phyloP scores from a whole-genome alignment of 2,329 filamentous ascomycete species.

The Colletotrichum liaoningense region DNA sequence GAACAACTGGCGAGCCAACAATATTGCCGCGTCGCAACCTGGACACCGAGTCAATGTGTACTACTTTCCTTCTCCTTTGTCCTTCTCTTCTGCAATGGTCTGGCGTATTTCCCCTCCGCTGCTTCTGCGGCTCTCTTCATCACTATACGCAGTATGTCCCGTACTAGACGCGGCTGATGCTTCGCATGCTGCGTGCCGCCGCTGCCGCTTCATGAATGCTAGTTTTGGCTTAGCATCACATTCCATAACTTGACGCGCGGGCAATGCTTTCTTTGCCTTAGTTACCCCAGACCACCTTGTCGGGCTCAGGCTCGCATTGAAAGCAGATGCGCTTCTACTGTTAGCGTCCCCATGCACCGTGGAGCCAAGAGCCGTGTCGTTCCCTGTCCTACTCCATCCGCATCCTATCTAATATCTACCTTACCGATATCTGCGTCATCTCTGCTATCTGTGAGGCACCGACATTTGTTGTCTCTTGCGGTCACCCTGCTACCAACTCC shows the following conservation, averaged over 20 bases:
- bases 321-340: conserved; percentile 2
- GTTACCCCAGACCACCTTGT: not conserved
- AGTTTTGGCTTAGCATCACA: not conserved
- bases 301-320: conserved; percentile 1
- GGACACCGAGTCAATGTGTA: not conserved
- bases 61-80: not conserved
- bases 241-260: not conserved
- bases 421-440: conserved; percentile 5
- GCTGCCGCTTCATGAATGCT: not conserved
- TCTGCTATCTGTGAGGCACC: not conserved
- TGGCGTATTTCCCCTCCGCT: not conserved
- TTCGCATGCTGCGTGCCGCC: not conserved
- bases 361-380: not conserved
- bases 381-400: conserved; percentile 8
- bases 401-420: not conserved
- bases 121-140: not conserved
- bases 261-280: not conserved
- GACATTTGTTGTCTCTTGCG: not conserved
- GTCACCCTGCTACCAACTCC: not conserved
- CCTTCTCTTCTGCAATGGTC: not conserved
- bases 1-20: not conserved
- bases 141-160: not conserved
- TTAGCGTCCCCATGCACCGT: conserved; percentile 7
- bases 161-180: not conserved
- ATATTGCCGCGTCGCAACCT: not conserved